These are phyloP conservation scores for Fusarium sp. DNA, from an alignment of 2,329 filamentous ascomycete genomes.

Conservation along the genomic window DNA sequence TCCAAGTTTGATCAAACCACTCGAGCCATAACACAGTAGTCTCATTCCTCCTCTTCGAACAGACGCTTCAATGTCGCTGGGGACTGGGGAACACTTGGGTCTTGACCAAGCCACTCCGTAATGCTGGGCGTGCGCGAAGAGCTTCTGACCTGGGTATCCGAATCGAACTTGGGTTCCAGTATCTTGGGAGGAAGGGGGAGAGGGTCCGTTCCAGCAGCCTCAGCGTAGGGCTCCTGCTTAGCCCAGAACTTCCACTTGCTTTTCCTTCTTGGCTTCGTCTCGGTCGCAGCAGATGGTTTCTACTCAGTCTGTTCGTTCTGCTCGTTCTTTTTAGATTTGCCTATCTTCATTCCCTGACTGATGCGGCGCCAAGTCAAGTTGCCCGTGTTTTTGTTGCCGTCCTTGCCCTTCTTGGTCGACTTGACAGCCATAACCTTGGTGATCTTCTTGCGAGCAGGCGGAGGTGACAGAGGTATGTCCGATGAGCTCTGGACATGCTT, in stretches of 20 bases:
- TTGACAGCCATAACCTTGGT: conserved; percentile 18
- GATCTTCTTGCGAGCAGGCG: background rate
- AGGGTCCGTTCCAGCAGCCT: background rate
- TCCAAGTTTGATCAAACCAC: background rate
- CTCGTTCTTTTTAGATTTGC: conserved; percentile 5
- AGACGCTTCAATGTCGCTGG: conserved; percentile 7
- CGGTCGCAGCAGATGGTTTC: background rate
- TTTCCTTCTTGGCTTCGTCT: conserved; percentile 2
- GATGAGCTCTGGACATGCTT: background rate
- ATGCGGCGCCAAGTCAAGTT: conserved; percentile 12
- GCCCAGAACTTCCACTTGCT: conserved; percentile 31
- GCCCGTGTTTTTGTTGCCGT: background rate
- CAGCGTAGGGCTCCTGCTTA: background rate
- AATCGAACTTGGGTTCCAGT: background rate
- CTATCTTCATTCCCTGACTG: conserved; percentile 13
- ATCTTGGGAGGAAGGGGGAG: background rate
- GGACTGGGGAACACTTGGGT: background rate
- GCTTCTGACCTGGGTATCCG: background rate
- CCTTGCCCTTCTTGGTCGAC: conserved; percentile 9
- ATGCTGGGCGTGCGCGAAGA: background rate
- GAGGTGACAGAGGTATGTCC: background rate
- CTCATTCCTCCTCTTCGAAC: conserved; percentile 1
- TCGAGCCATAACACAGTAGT: background rate
- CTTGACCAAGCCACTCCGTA: conserved; percentile 1
- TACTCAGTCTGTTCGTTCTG: background rate